Evolutionary conservation across 2,329 filamentous ascomycete genomes (phyloP), one percentile per base, ranked within the genome.

Genomic region (Dryadomyces quercus-mongolicae): DNA sequence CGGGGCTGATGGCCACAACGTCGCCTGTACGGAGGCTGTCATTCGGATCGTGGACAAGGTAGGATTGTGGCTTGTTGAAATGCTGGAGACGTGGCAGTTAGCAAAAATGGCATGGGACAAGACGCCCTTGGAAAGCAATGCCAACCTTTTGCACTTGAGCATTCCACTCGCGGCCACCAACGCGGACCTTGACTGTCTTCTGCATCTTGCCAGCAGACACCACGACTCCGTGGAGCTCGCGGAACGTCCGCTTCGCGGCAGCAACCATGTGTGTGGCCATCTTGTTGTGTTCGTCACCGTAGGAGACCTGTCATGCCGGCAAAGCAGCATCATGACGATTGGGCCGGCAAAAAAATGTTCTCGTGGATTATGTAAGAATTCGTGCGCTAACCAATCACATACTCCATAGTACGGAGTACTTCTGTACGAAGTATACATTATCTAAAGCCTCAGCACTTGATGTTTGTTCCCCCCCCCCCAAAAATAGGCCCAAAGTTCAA

Each of bases 11-110:
- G 58, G 81, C 76, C 31, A 93, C 80, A 3, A 92, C 80, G 66
- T 93, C 88, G 64, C 88, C 88, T 51, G 78, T 77, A 55, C 82
- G 77, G 42, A 90, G 76, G 25, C 85, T 89, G 61, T 82, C 79
- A 67, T 80, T 81, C 31, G 88, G 88, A 68, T 93, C 88, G 72
- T 89, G 85, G 42, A 91, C 86, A 34, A 92, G 80, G 65, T 85
- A 77, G 60, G 81, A 77, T 59, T 76, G 73, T 21, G 80, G 78
- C 47, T 77, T 71, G 62, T 82, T 77, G 67, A 86, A 91, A 71
- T 77, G 73, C 82, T 85, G 60, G 21, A 20, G n/a, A 8, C 12
- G 21, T 4, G 13, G 12, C 16, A 18, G 42, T n/a, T 9, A 44
- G 42, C 12, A 18, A 10, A n/a, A 34, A 12, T 38, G 12, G 31